These are phyloP conservation scores for Pleurotus cornucopiae DNA, from an alignment of 768 basidiomycete genomes.

Conservation along the genomic window DNA sequence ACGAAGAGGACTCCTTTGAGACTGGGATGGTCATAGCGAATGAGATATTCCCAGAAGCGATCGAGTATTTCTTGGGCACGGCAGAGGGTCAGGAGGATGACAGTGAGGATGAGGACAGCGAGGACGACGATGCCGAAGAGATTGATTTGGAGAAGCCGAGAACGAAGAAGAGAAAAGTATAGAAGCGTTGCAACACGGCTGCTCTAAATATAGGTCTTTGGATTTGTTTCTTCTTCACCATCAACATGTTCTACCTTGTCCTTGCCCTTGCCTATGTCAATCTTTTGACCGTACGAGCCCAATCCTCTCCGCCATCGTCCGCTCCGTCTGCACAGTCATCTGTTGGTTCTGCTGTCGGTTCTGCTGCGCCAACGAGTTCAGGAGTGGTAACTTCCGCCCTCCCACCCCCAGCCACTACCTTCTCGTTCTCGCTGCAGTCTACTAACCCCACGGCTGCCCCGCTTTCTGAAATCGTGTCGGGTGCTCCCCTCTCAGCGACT, in stretches of 20 bases:
- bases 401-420: conserved; percentile 26
- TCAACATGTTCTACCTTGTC: conserved; percentile 6
- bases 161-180: conserved; percentile 68
- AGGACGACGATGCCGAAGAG: conserved; percentile 78
- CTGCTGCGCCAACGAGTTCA: too few relatives aligned
- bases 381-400: conserved; percentile 13
- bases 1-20: conserved; percentile 63
- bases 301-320: conserved; percentile 4
- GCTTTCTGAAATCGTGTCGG: conserved; percentile 42
- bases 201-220: conserved; percentile 7
- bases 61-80: conserved; percentile 77
- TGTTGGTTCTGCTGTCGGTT: background rate
- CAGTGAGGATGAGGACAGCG: conserved; percentile 66
- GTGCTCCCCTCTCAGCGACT: conserved; percentile 38
- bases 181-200: conserved; percentile 16
- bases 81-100: conserved; percentile 56
- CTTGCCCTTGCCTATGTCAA: conserved; percentile 2
- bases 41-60: conserved; percentile 77
- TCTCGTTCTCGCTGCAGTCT: conserved; percentile 40
- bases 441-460: conserved; percentile 63
- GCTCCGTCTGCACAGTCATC: conserved; percentile 14
- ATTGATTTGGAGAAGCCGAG: conserved; percentile 86
- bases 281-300: conserved; percentile 9
- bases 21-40: conserved; percentile 68
- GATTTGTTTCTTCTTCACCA: conserved; percentile 14